Conservation (phyloP, 176 grass and related monocot genomes). For the Ensete ventricosum region DNA sequence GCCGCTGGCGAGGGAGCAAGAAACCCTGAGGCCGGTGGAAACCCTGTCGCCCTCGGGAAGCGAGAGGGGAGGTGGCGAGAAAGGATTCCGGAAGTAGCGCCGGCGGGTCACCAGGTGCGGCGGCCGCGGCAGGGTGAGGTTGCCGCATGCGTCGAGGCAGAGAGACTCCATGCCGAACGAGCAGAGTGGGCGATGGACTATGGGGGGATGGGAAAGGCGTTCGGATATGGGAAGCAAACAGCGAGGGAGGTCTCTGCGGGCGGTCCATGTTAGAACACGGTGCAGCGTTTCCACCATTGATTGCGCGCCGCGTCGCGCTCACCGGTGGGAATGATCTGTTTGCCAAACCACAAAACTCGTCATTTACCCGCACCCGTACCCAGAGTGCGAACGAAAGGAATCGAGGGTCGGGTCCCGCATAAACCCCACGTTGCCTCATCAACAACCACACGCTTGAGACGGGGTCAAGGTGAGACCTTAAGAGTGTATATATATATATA, state of each 20-base stretch:
- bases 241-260: not conserved
- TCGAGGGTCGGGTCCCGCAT: no score
- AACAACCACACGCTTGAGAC: no score
- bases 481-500: no score
- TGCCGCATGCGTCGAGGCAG: slow-evolving; percentile 43
- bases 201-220: no score
- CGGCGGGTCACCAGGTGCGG: not conserved
- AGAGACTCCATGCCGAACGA: slow-evolving; percentile 48
- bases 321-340: no score
- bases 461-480: no score
- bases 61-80: not conserved
- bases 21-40: slow-evolving; percentile 22
- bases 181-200: not conserved
- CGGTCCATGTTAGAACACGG: not conserved
- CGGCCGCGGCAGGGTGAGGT: slow-evolving; percentile 5
- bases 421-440: no score
- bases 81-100: not conserved
- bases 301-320: no score
- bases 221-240: not conserved
- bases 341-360: no score
- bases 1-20: slow-evolving; percentile 2
- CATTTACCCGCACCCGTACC: no score
- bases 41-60: not conserved
- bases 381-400: no score
- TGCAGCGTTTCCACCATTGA: not conserved